Base-by-base conservation (phyloP, 2,329 filamentous ascomycete species). In the Fusarium bactridioides region DNA sequence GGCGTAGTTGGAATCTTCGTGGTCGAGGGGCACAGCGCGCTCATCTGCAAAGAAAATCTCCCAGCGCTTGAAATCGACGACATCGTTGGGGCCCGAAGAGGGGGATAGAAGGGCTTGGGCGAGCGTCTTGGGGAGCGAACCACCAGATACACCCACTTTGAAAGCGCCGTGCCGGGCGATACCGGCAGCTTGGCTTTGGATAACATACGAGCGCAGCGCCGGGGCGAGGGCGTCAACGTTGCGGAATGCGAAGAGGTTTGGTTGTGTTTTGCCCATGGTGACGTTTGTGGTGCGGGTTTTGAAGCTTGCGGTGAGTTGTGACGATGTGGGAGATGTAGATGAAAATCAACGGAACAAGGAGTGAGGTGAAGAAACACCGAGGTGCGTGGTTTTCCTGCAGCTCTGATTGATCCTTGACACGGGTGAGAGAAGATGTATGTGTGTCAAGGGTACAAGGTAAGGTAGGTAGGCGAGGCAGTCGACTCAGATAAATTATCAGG, bases 1-100 rank as follows among this genome's bases (percentile, higher is more conserved):
- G 69, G 86, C 90, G 84, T 98, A 97, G 85, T 98, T 99, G 85
- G 94, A 97, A 85, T 99, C 95, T 74, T 90, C 88, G 84, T 98
- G 92, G 82, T 96, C 91, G 76, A 98, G 91, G 27, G 96, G 93
- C 59, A 98, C 96, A 76, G 94, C 94, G 79, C 96, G 93, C 87
- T 99, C 96, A 81, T 99, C 96, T 79, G 95, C 95, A 83, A 98
- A 98, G 88, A 98, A 99, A 79, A 99, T 94, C 79, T 98, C 93
- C 96, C 96, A 99, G 82, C 93, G 94, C 80, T 88, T 86, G 83
- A 97, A 97, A 77, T 92, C 86, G 75, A 95, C 83, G 8, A 85
- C 87, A 79, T 94, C 93, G 63, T 91, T 80, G 45, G 83, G 79
- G 15, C 83, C 85, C 27, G 82, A 79, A 35, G 83, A 83, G 74